Percentiles rank a stretch among this genome's conserved stretches.
phyloP scores from a whole-genome alignment of 495 filamentous ascomycete genomes.

The Aspergillus funiculosus region DNA sequence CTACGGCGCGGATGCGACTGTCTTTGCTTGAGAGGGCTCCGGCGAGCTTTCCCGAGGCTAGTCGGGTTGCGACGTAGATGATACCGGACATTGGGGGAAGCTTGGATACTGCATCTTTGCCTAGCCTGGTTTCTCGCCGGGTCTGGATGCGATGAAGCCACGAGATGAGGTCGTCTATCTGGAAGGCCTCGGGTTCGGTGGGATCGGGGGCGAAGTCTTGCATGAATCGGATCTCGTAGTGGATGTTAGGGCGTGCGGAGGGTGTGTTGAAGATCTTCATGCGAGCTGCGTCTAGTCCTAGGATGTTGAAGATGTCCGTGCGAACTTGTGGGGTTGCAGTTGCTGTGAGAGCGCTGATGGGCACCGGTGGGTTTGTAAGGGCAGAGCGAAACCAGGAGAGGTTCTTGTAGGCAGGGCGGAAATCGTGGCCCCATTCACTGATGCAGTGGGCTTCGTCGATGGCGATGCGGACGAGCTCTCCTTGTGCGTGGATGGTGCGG shows the following conservation, averaged over 20 bases:
- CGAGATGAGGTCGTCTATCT: conserved; percentile 60
- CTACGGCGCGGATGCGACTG: conserved; percentile 38
- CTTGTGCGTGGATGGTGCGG: conserved; percentile 67
- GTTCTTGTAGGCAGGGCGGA: conserved; percentile 83
- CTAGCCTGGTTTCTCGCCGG: conserved; percentile 48
- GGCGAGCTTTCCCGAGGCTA: conserved; percentile 71
- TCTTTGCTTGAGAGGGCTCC: conserved; percentile 28
- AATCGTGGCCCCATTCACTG: conserved; percentile 97
- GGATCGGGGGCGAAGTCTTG: conserved; percentile 43
- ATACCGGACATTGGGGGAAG: conserved; percentile 71
- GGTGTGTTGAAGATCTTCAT: conserved; percentile 76
- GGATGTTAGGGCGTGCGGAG: conserved; percentile 75
- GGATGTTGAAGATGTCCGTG: conserved; percentile 67
- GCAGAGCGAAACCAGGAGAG: conserved; percentile 81
- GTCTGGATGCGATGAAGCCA: conserved; percentile 70
- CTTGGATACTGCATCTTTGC: conserved; percentile 39
- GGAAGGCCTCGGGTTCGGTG: conserved; percentile 25
- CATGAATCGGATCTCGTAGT: conserved; percentile 89
- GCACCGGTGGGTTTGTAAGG: conserved; percentile 71
- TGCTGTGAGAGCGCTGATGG: conserved; percentile 85
- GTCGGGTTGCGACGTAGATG: conserved; percentile 78
- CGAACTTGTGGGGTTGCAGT: conserved; percentile 79
- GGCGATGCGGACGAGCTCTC: conserved; percentile 76
- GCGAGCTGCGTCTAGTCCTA: conserved; percentile 55
- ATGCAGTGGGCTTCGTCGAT: conserved; percentile 97